Evolutionary conservation across 2,329 filamentous ascomycete species (phyloP).

Genomic region (Drechslerella dactyloides): DNA sequence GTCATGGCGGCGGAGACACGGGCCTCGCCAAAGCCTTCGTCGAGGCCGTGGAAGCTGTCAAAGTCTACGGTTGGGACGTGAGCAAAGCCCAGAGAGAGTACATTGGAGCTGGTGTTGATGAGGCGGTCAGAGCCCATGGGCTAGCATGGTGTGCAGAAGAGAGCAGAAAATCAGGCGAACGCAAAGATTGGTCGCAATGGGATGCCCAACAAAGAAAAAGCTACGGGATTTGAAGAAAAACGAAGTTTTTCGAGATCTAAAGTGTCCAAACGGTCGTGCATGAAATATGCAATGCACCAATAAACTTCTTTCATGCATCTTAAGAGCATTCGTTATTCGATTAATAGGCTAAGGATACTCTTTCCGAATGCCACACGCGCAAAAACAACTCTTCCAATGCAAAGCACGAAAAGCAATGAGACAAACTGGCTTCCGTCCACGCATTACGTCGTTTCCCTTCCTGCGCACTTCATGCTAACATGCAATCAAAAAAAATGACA

Average conservation of each 20-base stretch:
- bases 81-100: constrained; percentile 74
- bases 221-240: neutral
- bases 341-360: constrained; percentile 2
- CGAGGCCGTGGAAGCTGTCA: constrained; percentile 78
- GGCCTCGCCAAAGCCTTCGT: constrained; percentile 84
- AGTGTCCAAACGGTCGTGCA: neutral
- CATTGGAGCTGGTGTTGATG: constrained; percentile 73
- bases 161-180: constrained; percentile 36
- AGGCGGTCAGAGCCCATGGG: constrained; percentile 86
- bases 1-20: constrained; percentile 79
- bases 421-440: neutral
- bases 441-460: neutral
- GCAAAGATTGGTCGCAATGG: constrained; percentile 34
- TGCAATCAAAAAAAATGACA: neutral
- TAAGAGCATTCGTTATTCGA: neutral
- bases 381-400: neutral
- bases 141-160: constrained; percentile 95
- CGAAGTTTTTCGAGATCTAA: neutral
- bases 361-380: neutral
- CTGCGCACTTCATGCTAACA: neutral
- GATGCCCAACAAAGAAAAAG: constrained; percentile 28
- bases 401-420: neutral
- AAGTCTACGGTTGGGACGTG: constrained; percentile 71
- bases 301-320: neutral
- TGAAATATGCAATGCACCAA: neutral